Evolutionary conservation across 768 basidiomycete species (phyloP).

Genomic region (Auricularia cornea): DNA sequence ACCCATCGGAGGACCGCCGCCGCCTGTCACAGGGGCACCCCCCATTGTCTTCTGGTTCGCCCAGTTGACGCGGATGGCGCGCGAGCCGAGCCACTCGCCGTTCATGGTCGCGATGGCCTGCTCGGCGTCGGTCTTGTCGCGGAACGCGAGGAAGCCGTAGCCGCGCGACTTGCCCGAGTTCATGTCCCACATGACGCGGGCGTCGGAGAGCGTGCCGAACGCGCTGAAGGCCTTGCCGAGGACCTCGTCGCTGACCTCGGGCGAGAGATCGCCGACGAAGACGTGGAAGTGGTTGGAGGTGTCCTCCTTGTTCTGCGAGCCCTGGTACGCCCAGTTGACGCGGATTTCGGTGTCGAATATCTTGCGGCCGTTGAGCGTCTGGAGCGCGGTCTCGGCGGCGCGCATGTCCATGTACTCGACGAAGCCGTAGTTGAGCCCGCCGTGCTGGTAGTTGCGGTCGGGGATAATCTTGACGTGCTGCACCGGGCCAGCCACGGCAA

Average conservation of each 20-base stretch:
- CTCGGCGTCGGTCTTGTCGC: slow-evolving; percentile 98
- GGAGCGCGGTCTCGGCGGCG: slow-evolving; percentile 96
- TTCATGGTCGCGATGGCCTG: slow-evolving; percentile 99
- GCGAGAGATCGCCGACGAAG: slow-evolving; percentile 98
- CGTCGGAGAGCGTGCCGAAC: slow-evolving; percentile 94
- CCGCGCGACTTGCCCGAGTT: slow-evolving; percentile 98
- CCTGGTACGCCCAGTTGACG: slow-evolving; percentile 99
- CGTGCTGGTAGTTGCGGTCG: slow-evolving; percentile 98
- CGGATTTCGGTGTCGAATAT: slow-evolving; percentile 99
- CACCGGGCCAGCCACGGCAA: slow-evolving; percentile 93
- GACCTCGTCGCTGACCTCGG: slow-evolving; percentile 97
- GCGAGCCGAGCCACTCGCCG: slow-evolving; percentile 96
- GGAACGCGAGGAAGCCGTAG: slow-evolving; percentile 96
- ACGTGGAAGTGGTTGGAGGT: slow-evolving; percentile 96
- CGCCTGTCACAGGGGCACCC: slow-evolving; percentile 29
- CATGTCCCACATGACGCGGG: slow-evolving; percentile 99
- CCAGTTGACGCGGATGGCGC: slow-evolving; percentile 99
- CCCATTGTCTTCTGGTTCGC: slow-evolving; percentile 96
- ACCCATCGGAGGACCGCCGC: slow-evolving; percentile 1
- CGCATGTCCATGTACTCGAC: slow-evolving; percentile 99
- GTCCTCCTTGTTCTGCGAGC: slow-evolving; percentile 97
- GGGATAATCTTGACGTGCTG: slow-evolving; percentile 99
- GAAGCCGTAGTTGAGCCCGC: slow-evolving; percentile 98
- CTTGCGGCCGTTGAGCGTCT: slow-evolving; percentile 97
- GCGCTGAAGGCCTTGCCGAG: slow-evolving; percentile 95